Percentiles rank a stretch among this genome's conserved stretches.
These are phyloP conservation scores for Jackrogersella multiformis DNA, from an alignment of 495 filamentous ascomycete genomes.

Conservation along the genomic window DNA sequence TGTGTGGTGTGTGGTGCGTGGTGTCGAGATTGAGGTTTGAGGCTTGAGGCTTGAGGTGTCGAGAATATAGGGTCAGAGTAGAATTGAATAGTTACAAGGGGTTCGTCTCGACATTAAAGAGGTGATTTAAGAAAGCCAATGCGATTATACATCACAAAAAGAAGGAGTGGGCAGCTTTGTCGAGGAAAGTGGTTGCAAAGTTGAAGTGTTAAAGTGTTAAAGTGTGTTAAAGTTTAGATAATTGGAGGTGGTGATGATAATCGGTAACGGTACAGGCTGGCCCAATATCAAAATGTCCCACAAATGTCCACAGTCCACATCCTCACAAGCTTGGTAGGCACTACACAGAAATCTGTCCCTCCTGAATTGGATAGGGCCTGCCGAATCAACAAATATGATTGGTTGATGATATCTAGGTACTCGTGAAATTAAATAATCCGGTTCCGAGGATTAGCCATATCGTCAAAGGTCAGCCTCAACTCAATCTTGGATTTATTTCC, in stretches of 20 bases:
- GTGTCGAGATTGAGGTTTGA: constrained; percentile 2
- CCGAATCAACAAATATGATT: constrained; percentile 14
- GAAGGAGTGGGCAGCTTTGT: neutral
- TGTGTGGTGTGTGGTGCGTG: neutral
- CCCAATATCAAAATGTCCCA: constrained; percentile 27
- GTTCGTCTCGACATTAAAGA: constrained; percentile 31
- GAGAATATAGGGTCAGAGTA: constrained; percentile 11
- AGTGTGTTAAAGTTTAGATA: no score
- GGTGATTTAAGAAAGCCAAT: constrained; percentile 30
- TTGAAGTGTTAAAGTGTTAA: constrained; percentile 21
- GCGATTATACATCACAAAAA: constrained; percentile 42
- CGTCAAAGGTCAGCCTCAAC: constrained; percentile 2
- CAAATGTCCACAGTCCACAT: neutral
- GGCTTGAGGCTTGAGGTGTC: neutral
- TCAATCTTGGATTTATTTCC: neutral
- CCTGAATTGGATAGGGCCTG: constrained; percentile 39
- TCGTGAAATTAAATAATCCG: constrained; percentile 34
- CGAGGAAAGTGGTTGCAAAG: constrained; percentile 21
- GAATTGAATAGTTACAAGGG: constrained; percentile 25
- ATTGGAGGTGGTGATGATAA: constrained; percentile 26
- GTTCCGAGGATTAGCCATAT: constrained; percentile 30
- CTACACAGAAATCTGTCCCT: constrained; percentile 47
- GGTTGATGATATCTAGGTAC: constrained; percentile 1
- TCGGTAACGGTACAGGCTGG: constrained; percentile 32
- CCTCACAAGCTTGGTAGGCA: constrained; percentile 9